These are phyloP conservation scores for Daedalea quercina DNA, from an alignment of 768 basidiomycete genomes.

Conservation along the genomic window DNA sequence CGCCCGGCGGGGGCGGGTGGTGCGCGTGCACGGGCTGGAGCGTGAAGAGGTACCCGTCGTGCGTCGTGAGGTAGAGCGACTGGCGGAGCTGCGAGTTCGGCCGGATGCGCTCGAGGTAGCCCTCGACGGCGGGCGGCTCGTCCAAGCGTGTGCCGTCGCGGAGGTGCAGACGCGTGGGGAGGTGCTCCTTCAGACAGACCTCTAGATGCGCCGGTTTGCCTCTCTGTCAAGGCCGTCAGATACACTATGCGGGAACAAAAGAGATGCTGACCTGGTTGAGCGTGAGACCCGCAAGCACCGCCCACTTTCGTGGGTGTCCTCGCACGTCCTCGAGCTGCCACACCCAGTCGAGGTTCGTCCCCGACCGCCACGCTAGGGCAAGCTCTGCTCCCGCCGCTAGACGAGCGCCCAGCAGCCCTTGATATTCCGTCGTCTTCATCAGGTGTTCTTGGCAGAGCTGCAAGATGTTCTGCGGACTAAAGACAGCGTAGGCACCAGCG, in stretches of 20 bases:
- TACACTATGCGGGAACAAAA: slow-evolving; percentile 1
- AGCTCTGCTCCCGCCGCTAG: slow-evolving; percentile 50
- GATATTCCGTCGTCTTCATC: slow-evolving; percentile 51
- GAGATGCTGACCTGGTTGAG: slow-evolving; percentile 52
- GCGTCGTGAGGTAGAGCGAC: slow-evolving; percentile 61
- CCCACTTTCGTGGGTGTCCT: slow-evolving; percentile 59
- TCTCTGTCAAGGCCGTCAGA: slow-evolving; percentile 24
- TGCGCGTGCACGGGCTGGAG: slow-evolving; percentile 44
- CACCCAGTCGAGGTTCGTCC: slow-evolving; percentile 80
- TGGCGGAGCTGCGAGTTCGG: slow-evolving; percentile 52
- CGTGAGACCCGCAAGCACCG: slow-evolving; percentile 69
- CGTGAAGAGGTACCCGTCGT: slow-evolving; percentile 69
- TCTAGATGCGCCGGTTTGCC: slow-evolving; percentile 52
- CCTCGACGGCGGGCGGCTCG: slow-evolving; percentile 82
- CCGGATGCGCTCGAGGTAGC: slow-evolving; percentile 71
- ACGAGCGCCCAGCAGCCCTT: slow-evolving; percentile 48
- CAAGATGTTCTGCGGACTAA: slow-evolving; percentile 58
- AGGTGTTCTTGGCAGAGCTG: slow-evolving; percentile 55
- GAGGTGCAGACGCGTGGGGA: slow-evolving; percentile 37
- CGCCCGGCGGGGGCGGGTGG: slow-evolving; percentile 67
- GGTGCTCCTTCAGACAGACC: slow-evolving; percentile 69
- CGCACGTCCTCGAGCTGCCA: slow-evolving; percentile 64
- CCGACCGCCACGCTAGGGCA: slow-evolving; percentile 73
- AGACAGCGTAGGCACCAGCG: slow-evolving; percentile 38
- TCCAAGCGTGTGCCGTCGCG: slow-evolving; percentile 43